Evolutionary conservation across 306 rosid genomes (phyloP).

Genomic region (Luffa acutangula): DNA sequence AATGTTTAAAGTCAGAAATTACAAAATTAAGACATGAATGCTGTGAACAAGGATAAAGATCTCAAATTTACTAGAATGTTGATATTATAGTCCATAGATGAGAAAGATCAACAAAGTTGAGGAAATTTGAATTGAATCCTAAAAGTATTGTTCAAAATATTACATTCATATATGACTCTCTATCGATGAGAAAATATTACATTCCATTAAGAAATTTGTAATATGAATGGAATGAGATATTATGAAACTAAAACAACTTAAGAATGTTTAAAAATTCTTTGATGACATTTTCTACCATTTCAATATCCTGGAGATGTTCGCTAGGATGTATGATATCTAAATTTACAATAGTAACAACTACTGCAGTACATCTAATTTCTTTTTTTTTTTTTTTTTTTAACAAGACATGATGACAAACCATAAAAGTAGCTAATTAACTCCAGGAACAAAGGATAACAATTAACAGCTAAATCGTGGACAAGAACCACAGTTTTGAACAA

Average conservation of each 20-base stretch:
- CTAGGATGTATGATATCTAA: neutral
- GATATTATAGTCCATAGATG: neutral
- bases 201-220: neutral
- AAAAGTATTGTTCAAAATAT: neutral
- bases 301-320: neutral
- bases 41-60: neutral
- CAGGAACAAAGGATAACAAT: neutral
- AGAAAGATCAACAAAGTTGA: neutral
- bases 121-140: neutral
- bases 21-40: neutral
- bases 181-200: neutral
- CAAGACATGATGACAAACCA: neutral
- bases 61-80: neutral
- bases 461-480: neutral
- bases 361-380: neutral
- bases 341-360: neutral
- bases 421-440: neutral
- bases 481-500: neutral
- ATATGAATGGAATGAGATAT: neutral
- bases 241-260: neutral
- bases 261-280: neutral
- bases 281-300: neutral
- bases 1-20: neutral
- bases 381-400: neutral
- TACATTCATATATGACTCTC: neutral